Conservation (phyloP, 208 protist species). For the Leishmania amazonensis region DNA sequence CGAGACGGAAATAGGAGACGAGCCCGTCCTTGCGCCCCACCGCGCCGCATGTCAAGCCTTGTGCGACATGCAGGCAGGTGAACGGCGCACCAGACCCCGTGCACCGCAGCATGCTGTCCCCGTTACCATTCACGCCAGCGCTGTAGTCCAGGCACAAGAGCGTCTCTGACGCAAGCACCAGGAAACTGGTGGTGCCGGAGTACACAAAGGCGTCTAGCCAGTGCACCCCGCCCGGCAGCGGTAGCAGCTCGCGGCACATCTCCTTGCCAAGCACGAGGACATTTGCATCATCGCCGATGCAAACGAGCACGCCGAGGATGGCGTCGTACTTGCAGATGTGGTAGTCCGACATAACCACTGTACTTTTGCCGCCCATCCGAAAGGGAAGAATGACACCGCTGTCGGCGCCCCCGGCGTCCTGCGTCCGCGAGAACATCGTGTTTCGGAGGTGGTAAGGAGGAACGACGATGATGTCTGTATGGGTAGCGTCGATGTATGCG, state of each 20-base stretch:
- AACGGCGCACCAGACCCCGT: conserved; percentile 35
- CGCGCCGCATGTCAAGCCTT: conserved; percentile 73
- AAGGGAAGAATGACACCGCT: conserved; percentile 32
- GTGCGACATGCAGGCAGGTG: conserved; percentile 71
- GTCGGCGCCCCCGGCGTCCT: neutral
- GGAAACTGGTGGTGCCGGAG: conserved; percentile 75
- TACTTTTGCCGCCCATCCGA: conserved; percentile 50
- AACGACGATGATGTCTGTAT: neutral
- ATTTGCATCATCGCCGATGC: conserved; percentile 71
- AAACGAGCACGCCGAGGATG: conserved; percentile 70
- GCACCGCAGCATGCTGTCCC: conserved; percentile 43
- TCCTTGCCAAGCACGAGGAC: conserved; percentile 70
- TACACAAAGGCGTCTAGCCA: conserved; percentile 81
- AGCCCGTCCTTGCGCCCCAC: conserved; percentile 66
- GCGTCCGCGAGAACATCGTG: conserved; percentile 10
- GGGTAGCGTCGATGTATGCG: neutral
- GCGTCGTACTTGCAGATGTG: conserved; percentile 81
- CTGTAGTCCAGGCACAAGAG: conserved; percentile 78
- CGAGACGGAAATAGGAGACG: conserved; percentile 74
- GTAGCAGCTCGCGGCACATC: conserved; percentile 57
- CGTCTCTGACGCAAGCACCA: conserved; percentile 70
- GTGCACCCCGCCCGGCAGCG: conserved; percentile 50
- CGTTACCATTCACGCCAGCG: conserved; percentile 14
- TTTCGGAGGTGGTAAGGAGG: neutral
- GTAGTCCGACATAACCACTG: conserved; percentile 78